Base-by-base conservation (phyloP, 1,139 yeast species). In the Suhomyces taliae region DNA sequence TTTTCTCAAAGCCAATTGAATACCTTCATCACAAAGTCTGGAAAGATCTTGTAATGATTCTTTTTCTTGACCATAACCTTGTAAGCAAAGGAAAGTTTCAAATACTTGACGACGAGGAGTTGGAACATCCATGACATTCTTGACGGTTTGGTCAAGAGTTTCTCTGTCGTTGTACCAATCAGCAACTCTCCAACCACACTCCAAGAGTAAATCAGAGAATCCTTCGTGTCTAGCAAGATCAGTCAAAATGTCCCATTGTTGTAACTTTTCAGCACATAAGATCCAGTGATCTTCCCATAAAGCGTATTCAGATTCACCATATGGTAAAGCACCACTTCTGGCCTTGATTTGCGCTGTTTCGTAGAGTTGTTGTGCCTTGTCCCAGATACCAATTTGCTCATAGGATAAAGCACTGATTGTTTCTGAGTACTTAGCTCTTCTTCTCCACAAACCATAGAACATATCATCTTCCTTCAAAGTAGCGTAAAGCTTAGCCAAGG, bases 201-300 rank as follows among this genome's bases (percentile, higher is more conserved):
- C 99, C 27, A 95, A 74, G 36, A 95, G 70, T 55, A 95, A 74
- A 61, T 95, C 99, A 0, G 97, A 90, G 61, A 91, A 95, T 0
- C 97, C 97, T 74, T 95, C 99, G 61, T 95, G 98, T 60, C 93
- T 90, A 4, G 99, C 99, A 41, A 95, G 76, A 59, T 95, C 99
- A 0, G 99, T 91, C 52, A 95, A 75, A 48, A 95, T 87, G 64
- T 95, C 99, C 99, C 99, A 95, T 54, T 93, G 98, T 62, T 95
- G 99, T 44, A 95, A 73, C 62, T 95, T 93, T 62, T 95, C 97
- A 2, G 99, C 97, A 72, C 99, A 91, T 34, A 89, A 70, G 47
- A 95, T 90, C 99, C 99, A 95, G 58, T 93, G 96, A 62, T 95
- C 99, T 69, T 95, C 99, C 99, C 99, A 95, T 40, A 95, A 73